phyloP scores from a whole-genome alignment of 2,329 filamentous ascomycete genomes.

The Orbilia brochopaga region DNA sequence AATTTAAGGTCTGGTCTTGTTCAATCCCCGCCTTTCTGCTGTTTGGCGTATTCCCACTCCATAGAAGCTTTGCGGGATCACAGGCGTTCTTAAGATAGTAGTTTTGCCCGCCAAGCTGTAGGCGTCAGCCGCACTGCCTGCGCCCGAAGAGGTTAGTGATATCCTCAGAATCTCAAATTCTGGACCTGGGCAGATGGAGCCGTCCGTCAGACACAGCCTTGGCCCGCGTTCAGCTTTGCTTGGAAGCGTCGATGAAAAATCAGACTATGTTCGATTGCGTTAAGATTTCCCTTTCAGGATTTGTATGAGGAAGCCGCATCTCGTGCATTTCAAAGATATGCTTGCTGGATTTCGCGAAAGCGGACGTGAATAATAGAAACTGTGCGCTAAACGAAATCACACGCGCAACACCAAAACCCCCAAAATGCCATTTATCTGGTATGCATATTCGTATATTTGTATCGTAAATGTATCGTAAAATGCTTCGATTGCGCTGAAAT shows the following conservation, averaged over 20 bases:
- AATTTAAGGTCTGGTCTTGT: background rate
- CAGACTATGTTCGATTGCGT: constrained; percentile 48
- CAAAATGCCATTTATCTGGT: background rate
- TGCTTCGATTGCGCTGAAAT: background rate
- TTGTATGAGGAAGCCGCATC: constrained; percentile 17
- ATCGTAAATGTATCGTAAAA: constrained; percentile 8
- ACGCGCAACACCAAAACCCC: constrained; percentile 4
- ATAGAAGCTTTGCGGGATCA: constrained; percentile 26
- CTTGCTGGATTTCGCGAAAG: constrained; percentile 15
- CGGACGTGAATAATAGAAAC: background rate
- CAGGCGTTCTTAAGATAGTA: constrained; percentile 32
- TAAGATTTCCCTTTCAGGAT: constrained; percentile 35
- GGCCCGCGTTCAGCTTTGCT: constrained; percentile 47
- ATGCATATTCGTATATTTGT: background rate
- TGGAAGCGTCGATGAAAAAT: constrained; percentile 27
- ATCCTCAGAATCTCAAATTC: constrained; percentile 47
- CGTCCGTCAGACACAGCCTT: constrained; percentile 41
- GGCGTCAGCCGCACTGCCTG: constrained; percentile 49
- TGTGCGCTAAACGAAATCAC: background rate
- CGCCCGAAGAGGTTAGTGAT: constrained; percentile 46
- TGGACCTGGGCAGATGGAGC: constrained; percentile 13
- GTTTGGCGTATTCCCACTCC: background rate
- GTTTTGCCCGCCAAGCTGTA: constrained; percentile 35
- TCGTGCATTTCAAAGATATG: constrained; percentile 17
- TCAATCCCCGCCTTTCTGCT: too few species aligned